Percentiles rank a stretch among this genome's conserved stretches.
Evolutionary conservation across 257 asterid genomes (phyloP).

Genomic region (Paraleonurus japonicus): DNA sequence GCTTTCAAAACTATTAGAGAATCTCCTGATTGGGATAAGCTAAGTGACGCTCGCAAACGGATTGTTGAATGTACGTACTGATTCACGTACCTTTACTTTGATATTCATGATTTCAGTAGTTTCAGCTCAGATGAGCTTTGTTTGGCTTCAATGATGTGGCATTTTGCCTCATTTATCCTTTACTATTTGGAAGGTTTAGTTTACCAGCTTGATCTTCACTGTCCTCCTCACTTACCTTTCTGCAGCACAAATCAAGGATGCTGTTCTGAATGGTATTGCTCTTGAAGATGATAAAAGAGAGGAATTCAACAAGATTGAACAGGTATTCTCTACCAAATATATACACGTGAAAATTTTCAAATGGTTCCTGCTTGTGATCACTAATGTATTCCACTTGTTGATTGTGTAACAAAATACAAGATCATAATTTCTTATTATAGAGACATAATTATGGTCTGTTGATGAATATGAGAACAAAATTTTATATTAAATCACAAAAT

Average conservation of each 20-base stretch:
- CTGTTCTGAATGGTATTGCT: conserved; percentile 83
- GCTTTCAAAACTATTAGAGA: conserved; percentile 83
- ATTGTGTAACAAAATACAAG: neutral
- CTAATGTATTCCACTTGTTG: neutral
- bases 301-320: conserved; percentile 83
- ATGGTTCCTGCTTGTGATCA: neutral
- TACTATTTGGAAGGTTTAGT: neutral
- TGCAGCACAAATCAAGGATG: conserved; percentile 92
- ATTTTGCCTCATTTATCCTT: neutral
- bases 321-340: conserved; percentile 46
- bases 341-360: neutral
- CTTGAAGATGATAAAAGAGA: conserved; percentile 92
- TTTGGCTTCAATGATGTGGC: neutral
- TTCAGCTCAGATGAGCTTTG: neutral
- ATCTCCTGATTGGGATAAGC: conserved; percentile 71
- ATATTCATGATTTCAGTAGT: neutral
- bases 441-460: neutral
- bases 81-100: conserved; percentile 8
- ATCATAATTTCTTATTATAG: neutral
- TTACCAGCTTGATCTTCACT: conserved; percentile 18
- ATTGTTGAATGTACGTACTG: conserved; percentile 72
- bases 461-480: neutral
- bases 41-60: conserved; percentile 89
- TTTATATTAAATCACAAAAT: neutral
- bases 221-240: conserved; percentile 22